These are phyloP conservation scores for Collybia mongolica DNA, from an alignment of 768 basidiomycete species.

Conservation along the genomic window DNA sequence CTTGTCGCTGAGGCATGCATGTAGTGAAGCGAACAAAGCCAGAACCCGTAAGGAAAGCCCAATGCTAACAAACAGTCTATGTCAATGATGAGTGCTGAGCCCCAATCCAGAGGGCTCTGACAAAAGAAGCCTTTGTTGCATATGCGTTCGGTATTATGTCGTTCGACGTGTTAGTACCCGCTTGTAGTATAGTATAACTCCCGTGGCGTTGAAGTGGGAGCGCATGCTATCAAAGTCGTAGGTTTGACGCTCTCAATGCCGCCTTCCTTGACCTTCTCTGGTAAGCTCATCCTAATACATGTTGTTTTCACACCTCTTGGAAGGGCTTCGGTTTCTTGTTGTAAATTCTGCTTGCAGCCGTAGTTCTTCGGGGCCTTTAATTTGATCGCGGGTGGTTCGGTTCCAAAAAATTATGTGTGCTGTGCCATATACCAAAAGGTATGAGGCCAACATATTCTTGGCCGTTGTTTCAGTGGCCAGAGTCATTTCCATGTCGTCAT, in stretches of 20 bases:
- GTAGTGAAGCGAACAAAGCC: too few relatives aligned
- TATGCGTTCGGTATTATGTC: slow-evolving; percentile 46
- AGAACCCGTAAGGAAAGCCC: too few relatives aligned
- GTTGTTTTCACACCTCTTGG: not conserved
- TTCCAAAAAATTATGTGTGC: slow-evolving; percentile 17
- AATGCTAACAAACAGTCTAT: not conserved
- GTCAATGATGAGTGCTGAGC: too few relatives aligned
- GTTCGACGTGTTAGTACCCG: slow-evolving; percentile 17
- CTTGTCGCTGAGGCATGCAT: too few relatives aligned
- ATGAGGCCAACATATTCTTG: too few relatives aligned
- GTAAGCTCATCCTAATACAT: not conserved
- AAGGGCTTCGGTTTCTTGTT: not conserved
- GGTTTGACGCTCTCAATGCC: not conserved
- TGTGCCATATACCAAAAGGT: slow-evolving; percentile 16
- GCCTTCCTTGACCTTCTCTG: not conserved
- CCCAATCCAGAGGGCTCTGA: slow-evolving; percentile 4
- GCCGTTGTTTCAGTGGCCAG: slow-evolving; percentile 22
- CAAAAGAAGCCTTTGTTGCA: slow-evolving; percentile 55
- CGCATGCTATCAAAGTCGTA: slow-evolving; percentile 56
- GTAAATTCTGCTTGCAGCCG: slow-evolving; percentile 10
- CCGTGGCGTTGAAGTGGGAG: slow-evolving; percentile 46
- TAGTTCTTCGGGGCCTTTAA: slow-evolving; percentile 34
- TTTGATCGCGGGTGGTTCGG: not conserved
- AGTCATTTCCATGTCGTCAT: slow-evolving; percentile 47
- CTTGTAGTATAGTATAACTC: not conserved